These are phyloP conservation scores for Talaromyces atroroseus DNA, from an alignment of 2,329 filamentous ascomycete species.

Conservation along the genomic window DNA sequence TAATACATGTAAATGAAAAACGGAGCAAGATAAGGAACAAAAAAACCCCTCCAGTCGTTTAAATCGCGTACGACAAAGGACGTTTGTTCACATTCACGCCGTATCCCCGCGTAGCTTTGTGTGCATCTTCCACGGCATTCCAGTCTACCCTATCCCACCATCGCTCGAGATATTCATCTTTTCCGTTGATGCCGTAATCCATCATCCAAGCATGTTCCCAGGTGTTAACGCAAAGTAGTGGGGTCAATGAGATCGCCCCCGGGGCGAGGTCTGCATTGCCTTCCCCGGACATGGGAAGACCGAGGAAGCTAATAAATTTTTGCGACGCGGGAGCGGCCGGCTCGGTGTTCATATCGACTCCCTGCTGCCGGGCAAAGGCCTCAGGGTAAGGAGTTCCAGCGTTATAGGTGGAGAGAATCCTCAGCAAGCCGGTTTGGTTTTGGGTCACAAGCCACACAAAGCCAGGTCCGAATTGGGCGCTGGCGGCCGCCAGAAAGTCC, in stretches of 20 bases:
- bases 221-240: conserved; percentile 85
- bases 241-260: conserved; percentile 53
- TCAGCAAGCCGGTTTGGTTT: conserved; percentile 45
- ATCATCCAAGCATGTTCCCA: conserved; percentile 93
- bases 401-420: conserved; percentile 81
- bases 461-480: conserved; percentile 91
- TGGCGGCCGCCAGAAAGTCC: conserved; percentile 74
- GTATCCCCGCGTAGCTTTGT: conserved; percentile 26
- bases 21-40: not conserved
- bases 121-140: conserved; percentile 59
- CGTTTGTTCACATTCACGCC: conserved; percentile 2
- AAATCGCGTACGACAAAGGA: not conserved
- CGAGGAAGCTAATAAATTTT: conserved; percentile 22
- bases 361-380: conserved; percentile 71
- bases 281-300: conserved; percentile 1
- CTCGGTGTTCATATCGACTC: conserved; percentile 43
- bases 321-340: conserved; percentile 20
- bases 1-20: conserved; percentile 15
- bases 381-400: conserved; percentile 82
- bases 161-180: conserved; percentile 65
- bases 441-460: conserved; percentile 88
- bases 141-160: conserved; percentile 93
- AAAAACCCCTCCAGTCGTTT: not conserved
- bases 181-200: conserved; percentile 73
- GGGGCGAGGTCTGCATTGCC: conserved; percentile 33